Evolutionary conservation across 1,284 basidiomycete genomes (phyloP), one percentile per base, ranked within the genome.

Genomic region (Ustilago hordei): DNA sequence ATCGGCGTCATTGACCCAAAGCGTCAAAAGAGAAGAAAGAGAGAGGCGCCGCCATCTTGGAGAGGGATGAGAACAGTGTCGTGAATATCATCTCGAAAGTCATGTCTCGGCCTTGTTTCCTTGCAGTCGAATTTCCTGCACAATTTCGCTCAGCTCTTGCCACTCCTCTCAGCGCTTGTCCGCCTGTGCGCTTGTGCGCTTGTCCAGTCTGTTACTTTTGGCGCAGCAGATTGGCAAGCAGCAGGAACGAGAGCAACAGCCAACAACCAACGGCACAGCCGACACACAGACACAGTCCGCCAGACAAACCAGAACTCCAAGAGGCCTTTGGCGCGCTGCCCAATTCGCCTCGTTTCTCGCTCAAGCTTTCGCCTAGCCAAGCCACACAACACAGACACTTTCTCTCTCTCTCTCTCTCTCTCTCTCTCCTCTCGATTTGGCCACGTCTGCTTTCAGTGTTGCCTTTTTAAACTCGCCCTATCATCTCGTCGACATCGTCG

Each of bases 91-190:
- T 35, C 17, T 50, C 5, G 45, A 34, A 71, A 58, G 69, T 72
- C 64, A 72, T 58, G 60, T 72, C 64, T 67, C 60, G 23, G 69
- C 69, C 60, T 72, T 59, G 64, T 64, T 72, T 60, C 59, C 60
- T 71, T 57, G 43, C 19, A 34, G 53, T 43, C 36, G 41, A 32
- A 23, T 53, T 53, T 53, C 31, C 9, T 66, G 69, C 60, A 58
- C 69, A 60, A 71, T 59, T 66, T 63, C 69, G 59, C 63, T 54
- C 57, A 36, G 43, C 34, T 32, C 31, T 35, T 23, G 36, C 15
- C 35, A 5, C 28, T 32, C 28, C 35, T 8, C 28, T 32, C 28
- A 1, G 54, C 3, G 23, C 23, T 3, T 23, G 23, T 23, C 23
- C 23, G 23, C 23, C 23, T 32, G 23, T 8, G 9, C 45, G 45